A percentile compares a stretch with the other conserved stretches of the same genome.
Conservation (phyloP, 352 stramenopile species). For the Phytopythium ostracodes region DNA sequence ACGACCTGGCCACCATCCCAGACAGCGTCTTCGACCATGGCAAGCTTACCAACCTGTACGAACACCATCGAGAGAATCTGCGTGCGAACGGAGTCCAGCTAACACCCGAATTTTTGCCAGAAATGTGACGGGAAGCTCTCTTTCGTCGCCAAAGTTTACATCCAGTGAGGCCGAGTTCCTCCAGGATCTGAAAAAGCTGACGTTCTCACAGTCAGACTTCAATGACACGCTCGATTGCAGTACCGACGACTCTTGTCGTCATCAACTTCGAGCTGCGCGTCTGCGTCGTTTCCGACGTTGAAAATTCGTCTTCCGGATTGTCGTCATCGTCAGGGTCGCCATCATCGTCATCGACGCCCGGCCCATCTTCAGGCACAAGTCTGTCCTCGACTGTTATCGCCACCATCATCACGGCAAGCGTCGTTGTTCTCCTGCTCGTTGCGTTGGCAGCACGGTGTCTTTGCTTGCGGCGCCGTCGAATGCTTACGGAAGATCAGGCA, state of each 20-base stretch:
- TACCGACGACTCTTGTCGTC: not conserved
- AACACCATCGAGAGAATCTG: not conserved
- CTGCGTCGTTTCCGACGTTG: constrained; percentile 18
- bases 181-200: not conserved
- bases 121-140: constrained; percentile 36
- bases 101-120: not conserved
- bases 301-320: constrained; percentile 20
- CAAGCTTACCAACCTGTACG: constrained; percentile 31
- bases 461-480: not conserved
- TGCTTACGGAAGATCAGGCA: not conserved
- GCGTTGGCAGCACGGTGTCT: not conserved
- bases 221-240: not conserved
- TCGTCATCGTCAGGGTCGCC: constrained; percentile 2
- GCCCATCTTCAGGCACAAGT: not conserved
- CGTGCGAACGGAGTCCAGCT: not conserved
- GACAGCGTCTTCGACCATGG: constrained; percentile 39
- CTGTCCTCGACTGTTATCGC: not conserved
- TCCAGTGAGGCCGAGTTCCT: constrained; percentile 19
- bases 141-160: constrained; percentile 33
- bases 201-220: constrained; percentile 1
- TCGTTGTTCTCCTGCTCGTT: not conserved
- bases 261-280: constrained; percentile 14
- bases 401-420: not conserved
- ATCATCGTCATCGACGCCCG: not conserved
- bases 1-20: constrained; percentile 44